These are phyloP conservation scores for Letharia columbiana DNA, from an alignment of 495 filamentous ascomycete genomes.

Conservation along the genomic window DNA sequence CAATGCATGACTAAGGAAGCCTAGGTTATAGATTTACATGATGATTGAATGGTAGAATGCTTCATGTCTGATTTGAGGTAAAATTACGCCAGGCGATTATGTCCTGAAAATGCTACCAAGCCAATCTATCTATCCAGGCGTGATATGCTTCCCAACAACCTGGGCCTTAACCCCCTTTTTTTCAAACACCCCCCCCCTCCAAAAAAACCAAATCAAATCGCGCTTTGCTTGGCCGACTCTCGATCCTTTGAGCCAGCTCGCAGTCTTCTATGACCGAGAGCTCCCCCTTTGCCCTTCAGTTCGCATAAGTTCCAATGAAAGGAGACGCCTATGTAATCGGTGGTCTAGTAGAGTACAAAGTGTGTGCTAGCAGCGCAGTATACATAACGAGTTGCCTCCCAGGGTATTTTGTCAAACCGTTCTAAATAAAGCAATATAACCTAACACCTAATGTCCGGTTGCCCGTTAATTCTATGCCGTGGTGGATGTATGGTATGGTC, in stretches of 20 bases:
- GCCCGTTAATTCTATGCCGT: slow-evolving; percentile 17
- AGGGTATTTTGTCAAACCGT: slow-evolving; percentile 17
- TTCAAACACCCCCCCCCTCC: too few species aligned
- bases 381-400: slow-evolving; percentile 15
- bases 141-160: neutral
- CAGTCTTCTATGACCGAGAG: neutral
- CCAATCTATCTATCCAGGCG: neutral
- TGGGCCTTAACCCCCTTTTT: neutral
- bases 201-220: neutral
- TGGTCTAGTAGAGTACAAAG: neutral
- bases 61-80: neutral
- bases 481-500: slow-evolving; percentile 10
- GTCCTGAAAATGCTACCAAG: neutral
- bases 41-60: neutral
- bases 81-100: neutral
- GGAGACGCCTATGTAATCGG: neutral
- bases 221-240: neutral
- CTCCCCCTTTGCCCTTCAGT: neutral
- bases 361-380: neutral
- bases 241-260: neutral
- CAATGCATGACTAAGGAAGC: too few species aligned
- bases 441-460: slow-evolving; percentile 13
- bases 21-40: neutral
- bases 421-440: neutral
- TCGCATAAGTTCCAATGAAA: neutral